Conservation (phyloP, 129 eudicot genomes). For the Gnaphalium uliginosum region DNA sequence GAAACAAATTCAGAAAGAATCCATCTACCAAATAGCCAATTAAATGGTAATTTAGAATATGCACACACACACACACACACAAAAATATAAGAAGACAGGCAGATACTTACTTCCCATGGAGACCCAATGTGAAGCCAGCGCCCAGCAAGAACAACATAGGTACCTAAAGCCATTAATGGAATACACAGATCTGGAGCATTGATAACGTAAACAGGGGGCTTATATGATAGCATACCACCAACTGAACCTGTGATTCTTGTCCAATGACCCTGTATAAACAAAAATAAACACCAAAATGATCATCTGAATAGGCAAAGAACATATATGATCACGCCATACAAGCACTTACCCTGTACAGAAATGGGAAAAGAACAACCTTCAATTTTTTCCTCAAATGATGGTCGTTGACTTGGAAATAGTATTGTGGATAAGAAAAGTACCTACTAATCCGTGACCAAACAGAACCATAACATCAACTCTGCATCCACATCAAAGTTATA, state of each 20-base stretch:
- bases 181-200: slow-evolving; percentile 75
- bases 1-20: neutral
- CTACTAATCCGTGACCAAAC: slow-evolving; percentile 50
- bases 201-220: slow-evolving; percentile 62
- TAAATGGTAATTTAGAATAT: too few relatives aligned
- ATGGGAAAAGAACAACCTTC: slow-evolving; percentile 70
- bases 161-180: slow-evolving; percentile 61
- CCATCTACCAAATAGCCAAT: too few relatives aligned
- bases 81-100: too few relatives aligned
- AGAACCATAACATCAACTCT: slow-evolving; percentile 1
- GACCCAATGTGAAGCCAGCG: slow-evolving; percentile 55
- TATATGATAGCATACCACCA: slow-evolving; percentile 65
- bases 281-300: slow-evolving; percentile 4
- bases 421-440: slow-evolving; percentile 66
- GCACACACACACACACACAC: too few relatives aligned
- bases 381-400: slow-evolving; percentile 62
- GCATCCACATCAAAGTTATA: slow-evolving; percentile 1
- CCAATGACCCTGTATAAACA: slow-evolving; percentile 61
- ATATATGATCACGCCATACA: neutral
- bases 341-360: slow-evolving; percentile 58
- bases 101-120: slow-evolving; percentile 64
- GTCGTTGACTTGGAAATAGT: slow-evolving; percentile 68
- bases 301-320: neutral
- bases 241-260: slow-evolving; percentile 70
- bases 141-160: slow-evolving; percentile 57